Base-by-base conservation (phyloP, 805 yeast genomes). In the Candida sanyiensis region DNA sequence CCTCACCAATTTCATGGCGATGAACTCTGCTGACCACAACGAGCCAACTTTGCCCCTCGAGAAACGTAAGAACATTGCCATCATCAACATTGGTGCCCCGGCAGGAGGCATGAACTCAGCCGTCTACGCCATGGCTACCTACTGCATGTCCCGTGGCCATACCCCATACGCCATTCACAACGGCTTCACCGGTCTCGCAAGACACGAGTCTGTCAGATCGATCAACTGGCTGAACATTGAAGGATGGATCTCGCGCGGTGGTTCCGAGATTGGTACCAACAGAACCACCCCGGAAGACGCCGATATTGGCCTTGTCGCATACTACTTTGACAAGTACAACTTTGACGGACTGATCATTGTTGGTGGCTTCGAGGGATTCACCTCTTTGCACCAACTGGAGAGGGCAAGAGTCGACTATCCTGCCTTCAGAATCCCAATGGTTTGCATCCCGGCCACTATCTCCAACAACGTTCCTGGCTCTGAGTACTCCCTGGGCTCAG, bases 391-490 rank as follows among this genome's bases (percentile, higher is more conserved):
- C 53, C 77, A 82, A 63, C 67, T 83, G 51, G 76, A 78, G 49
- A 62, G 62, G 37, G 79, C 82, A 18, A 71, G 84, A 57, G 50
- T 60, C 15, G 69, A 68, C 50, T 83, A 77, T 57, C 86, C 89
- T 16, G 73, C 79, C 7, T 83, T 83, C 64, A 69, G 78, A 49
- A 82, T 83, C 41, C 94, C 94, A 49, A 76, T 80, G 79, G 78
- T 80, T 40, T 73, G 78, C 43, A 72, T 83, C 34, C 93, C 93
- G 15, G 86, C 90, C 25, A 83, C 90, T 11, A 73, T 83, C 37
- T 81, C 89, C 16, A 82, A 82, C 54, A 82, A 82, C 52, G 89
- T 82, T 41, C 90, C 90, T 30, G 90, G 89, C 44, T 77, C 88
- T 3, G 88, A 83, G 60, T 82, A 80, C 58, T 80, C 88, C 0